phyloP scores from a whole-genome alignment of 108 stramenopile genomes.

The Fragilaria radians region DNA sequence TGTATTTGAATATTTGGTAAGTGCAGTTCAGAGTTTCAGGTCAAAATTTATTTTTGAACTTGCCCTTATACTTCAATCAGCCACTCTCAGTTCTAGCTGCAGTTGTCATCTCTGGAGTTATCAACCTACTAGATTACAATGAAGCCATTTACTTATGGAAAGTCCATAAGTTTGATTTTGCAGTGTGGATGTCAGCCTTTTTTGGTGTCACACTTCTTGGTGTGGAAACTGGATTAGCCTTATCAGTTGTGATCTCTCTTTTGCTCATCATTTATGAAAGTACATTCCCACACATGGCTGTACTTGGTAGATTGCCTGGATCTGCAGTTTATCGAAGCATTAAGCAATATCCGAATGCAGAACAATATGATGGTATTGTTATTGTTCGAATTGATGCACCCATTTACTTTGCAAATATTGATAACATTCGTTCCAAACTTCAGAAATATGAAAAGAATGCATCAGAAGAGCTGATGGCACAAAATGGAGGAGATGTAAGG shows the following conservation, averaged over 20 bases:
- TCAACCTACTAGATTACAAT: conserved; percentile 46
- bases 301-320: conserved; percentile 57
- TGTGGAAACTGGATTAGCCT: conserved; percentile 55
- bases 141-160: conserved; percentile 55
- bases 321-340: conserved; percentile 51
- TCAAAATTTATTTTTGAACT: not conserved
- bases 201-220: conserved; percentile 55
- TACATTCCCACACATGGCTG: conserved; percentile 54
- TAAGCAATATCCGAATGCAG: conserved; percentile 45
- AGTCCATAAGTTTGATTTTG: conserved; percentile 59
- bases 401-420: conserved; percentile 62
- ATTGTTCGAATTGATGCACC: conserved; percentile 54
- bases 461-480: conserved; percentile 5
- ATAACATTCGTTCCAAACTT: conserved; percentile 35
- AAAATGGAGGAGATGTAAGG: conserved; percentile 6
- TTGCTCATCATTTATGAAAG: conserved; percentile 49
- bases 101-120: conserved; percentile 69
- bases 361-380: conserved; percentile 45
- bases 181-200: conserved; percentile 51
- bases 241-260: conserved; percentile 51
- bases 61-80: not conserved
- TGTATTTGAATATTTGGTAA: conserved; percentile 65
- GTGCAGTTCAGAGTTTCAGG: not conserved
- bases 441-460: conserved; percentile 19
- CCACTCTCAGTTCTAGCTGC: conserved; percentile 43